Percentiles rank a stretch among this genome's conserved stretches.
These are phyloP conservation scores for Fusarium sp. DNA, from an alignment of 2,329 filamentous ascomycete genomes.

Conservation along the genomic window DNA sequence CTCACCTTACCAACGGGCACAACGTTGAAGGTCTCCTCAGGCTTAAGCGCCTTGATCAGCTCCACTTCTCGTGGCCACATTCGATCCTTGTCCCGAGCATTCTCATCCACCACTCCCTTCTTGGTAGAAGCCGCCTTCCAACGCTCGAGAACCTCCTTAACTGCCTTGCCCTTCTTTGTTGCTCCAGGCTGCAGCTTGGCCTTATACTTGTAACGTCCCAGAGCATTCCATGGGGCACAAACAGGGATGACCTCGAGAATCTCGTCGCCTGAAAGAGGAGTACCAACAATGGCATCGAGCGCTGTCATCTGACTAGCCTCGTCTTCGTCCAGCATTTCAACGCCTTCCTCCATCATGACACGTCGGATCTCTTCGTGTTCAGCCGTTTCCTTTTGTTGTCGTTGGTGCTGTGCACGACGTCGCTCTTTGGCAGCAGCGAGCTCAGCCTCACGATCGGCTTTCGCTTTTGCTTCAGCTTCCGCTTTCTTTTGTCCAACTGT, in stretches of 20 bases:
- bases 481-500: slow-evolving; percentile 73
- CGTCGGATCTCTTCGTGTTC: slow-evolving; percentile 79
- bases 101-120: slow-evolving; percentile 72
- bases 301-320: slow-evolving; percentile 65
- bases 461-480: slow-evolving; percentile 75
- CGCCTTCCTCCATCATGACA: slow-evolving; percentile 68
- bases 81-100: slow-evolving; percentile 72
- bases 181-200: slow-evolving; percentile 92
- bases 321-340: slow-evolving; percentile 70
- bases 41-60: slow-evolving; percentile 81
- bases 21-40: slow-evolving; percentile 82
- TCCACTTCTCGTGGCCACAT: slow-evolving; percentile 92
- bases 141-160: slow-evolving; percentile 86
- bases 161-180: slow-evolving; percentile 93
- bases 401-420: slow-evolving; percentile 82
- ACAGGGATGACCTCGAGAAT: slow-evolving; percentile 75
- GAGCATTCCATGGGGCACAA: slow-evolving; percentile 73
- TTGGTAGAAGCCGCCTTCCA: slow-evolving; percentile 76
- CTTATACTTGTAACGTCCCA: slow-evolving; percentile 87
- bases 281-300: slow-evolving; percentile 81
- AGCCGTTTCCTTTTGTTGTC: slow-evolving; percentile 79
- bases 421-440: slow-evolving; percentile 78
- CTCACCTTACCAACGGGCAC: slow-evolving; percentile 84
- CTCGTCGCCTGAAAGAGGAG: slow-evolving; percentile 83
- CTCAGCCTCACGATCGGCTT: slow-evolving; percentile 75